phyloP scores from a whole-genome alignment of 768 basidiomycete genomes.

The Tulasnella sp. region DNA sequence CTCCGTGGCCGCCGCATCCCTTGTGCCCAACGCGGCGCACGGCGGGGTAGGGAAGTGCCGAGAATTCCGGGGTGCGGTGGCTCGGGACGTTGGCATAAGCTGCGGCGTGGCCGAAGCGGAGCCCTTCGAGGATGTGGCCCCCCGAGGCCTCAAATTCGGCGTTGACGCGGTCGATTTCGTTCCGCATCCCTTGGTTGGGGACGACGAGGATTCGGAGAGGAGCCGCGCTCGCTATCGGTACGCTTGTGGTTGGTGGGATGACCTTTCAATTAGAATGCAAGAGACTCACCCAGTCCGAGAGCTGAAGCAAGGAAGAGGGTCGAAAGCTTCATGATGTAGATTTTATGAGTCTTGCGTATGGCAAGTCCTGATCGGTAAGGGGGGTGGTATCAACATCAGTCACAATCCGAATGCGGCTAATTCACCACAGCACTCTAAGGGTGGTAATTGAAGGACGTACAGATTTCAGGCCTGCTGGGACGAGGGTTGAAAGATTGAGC shows the following conservation, averaged over 20 bases:
- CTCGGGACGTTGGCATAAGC: not conserved
- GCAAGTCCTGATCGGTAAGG: too few species aligned
- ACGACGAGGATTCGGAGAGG: slow-evolving; percentile 3
- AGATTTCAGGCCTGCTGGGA: too few species aligned
- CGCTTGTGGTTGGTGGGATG: not conserved
- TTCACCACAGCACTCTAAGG: too few species aligned
- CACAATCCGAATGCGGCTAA: too few species aligned
- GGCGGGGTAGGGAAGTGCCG: not conserved
- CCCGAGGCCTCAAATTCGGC: not conserved
- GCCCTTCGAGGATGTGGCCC: not conserved
- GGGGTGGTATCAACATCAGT: too few species aligned
- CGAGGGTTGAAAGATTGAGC: too few species aligned
- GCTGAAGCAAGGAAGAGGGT: not conserved
- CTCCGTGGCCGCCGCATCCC: not conserved
- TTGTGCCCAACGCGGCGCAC: not conserved
- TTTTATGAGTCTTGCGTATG: too few species aligned
- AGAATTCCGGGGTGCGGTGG: not conserved
- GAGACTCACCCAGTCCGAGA: not conserved
- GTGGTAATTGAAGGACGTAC: too few species aligned
- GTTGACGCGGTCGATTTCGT: not conserved
- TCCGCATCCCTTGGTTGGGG: not conserved
- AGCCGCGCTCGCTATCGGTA: not conserved
- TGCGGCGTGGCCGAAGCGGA: slow-evolving; percentile 11
- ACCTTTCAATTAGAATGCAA: not conserved
- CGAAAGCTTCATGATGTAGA: slow-evolving; percentile 3